Base-by-base conservation (phyloP, 2,329 filamentous ascomycete species). In the Pyrenochaeta sp. region DNA sequence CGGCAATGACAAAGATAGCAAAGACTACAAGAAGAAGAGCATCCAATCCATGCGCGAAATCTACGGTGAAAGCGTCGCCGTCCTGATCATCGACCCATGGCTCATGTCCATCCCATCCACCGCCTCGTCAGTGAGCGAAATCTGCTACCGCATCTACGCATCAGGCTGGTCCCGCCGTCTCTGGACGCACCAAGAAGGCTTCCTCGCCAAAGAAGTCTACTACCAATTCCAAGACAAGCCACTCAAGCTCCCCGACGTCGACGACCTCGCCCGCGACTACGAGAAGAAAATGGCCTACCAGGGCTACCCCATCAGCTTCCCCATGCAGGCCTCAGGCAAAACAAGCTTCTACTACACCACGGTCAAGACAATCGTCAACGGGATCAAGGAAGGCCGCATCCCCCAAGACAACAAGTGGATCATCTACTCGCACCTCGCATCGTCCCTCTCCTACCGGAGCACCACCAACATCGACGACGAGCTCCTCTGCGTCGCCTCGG, bases 181-280 rank as follows among this genome's bases (percentile, higher is more conserved):
- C 15, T 53, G 50, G 50, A 53, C 50, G 14, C 50, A 46, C 10
- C 50, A 53, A 31, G 50, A 53, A 44, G 50, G 50, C 2, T 47
- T 50, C 28, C 35, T 53, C 27, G 46, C 40, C 8, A 30, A 37
- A 19, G 45, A 53, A 39, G 49, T 53, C 3, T 49, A 53, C 22
- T 53, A 49, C 23, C 49, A 53, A 29, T 39, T 53, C 15, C 41
- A 40, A 30, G 49, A 53, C 37, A 39, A 52, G 36, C 48, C 48
- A 27, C 30, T 52, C 17, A 48, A 39, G 20, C 19, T 52, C 3
- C 39, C 44, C n/a, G 44, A 52, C 19, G 40, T 52, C 10, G 44
- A 52, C 36, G 44, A 52, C n/a, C 19, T 52, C 14, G 48, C 48
- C 21, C 37, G 23, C 21, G 44, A 52, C 4, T 48, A 27, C 23